Conservation (phyloP, 2,329 filamentous ascomycete genomes). For the Ramularia collo-cygni region DNA sequence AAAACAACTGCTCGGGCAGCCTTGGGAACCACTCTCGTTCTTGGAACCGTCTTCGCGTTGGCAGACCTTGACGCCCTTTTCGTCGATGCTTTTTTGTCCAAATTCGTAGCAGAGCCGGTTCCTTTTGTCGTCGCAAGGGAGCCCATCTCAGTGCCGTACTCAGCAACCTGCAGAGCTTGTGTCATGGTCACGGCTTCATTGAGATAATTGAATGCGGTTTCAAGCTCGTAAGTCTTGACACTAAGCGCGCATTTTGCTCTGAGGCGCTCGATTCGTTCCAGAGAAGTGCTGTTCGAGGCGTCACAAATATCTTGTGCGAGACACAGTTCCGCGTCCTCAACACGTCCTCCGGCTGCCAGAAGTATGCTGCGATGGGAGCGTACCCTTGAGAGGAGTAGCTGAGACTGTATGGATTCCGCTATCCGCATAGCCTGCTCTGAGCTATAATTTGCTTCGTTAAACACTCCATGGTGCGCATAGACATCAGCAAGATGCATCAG, state of each 20-base stretch:
- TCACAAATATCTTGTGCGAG: conserved; percentile 13
- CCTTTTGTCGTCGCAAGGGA: too few relatives aligned
- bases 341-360: conserved; percentile 17
- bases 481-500: conserved; percentile 68
- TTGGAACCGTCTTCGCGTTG: background rate
- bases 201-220: conserved; percentile 15
- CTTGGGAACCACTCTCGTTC: background rate
- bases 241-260: conserved; percentile 18
- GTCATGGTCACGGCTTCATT: conserved; percentile 14
- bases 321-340: conserved; percentile 27
- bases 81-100: too few relatives aligned
- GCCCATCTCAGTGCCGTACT: too few relatives aligned
- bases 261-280: conserved; percentile 16
- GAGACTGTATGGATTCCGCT: conserved; percentile 42
- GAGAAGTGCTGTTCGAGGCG: conserved; percentile 1
- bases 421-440: conserved; percentile 76
- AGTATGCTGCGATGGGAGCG: conserved; percentile 20
- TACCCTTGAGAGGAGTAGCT: conserved; percentile 11
- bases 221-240: conserved; percentile 15
- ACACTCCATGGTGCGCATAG: conserved; percentile 78
- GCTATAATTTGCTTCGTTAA: conserved; percentile 82
- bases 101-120: too few relatives aligned
- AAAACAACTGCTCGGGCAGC: background rate
- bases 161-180: conserved; percentile 6
- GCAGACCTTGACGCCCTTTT: too few relatives aligned